Percentiles rank a stretch among this genome's conserved stretches.
Conservation (phyloP, 768 basidiomycete species). For the Pilatotrama ljubarskyi region DNA sequence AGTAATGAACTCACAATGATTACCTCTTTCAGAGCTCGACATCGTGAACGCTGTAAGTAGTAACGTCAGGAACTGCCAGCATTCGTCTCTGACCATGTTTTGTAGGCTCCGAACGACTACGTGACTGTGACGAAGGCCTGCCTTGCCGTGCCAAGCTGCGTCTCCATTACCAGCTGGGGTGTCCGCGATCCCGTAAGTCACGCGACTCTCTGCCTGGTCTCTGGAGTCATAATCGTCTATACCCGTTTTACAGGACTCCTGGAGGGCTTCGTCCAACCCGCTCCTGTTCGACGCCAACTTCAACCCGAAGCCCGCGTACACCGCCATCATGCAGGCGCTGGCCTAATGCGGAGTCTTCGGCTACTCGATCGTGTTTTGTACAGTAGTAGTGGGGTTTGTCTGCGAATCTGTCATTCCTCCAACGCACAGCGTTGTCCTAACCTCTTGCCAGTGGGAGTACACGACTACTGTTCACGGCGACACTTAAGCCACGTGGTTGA, state of each 20-base stretch:
- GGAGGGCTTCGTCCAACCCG: conserved; percentile 44
- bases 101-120: conserved; percentile 42
- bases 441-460: too few relatives aligned
- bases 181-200: conserved; percentile 42
- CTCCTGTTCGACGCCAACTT: conserved; percentile 49
- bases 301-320: conserved; percentile 44
- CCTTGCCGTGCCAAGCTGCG: conserved; percentile 41
- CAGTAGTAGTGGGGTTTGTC: background rate
- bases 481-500: too few relatives aligned
- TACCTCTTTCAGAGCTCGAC: conserved; percentile 32
- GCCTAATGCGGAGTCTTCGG: conserved; percentile 2
- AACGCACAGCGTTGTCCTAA: too few relatives aligned
- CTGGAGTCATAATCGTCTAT: background rate
- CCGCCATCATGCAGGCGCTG: conserved; percentile 31
- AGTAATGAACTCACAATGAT: too few relatives aligned
- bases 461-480: too few relatives aligned
- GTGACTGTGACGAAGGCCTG: conserved; percentile 47
- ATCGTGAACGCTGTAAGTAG: conserved; percentile 31
- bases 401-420: too few relatives aligned
- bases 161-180: conserved; percentile 53
- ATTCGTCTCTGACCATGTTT: background rate
- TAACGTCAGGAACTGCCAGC: background rate
- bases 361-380: background rate
- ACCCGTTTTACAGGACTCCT: conserved; percentile 40
- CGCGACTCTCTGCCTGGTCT: background rate